These are phyloP conservation scores for Stellera chamaejasme DNA, from an alignment of 345 rosid species.

Conservation along the genomic window DNA sequence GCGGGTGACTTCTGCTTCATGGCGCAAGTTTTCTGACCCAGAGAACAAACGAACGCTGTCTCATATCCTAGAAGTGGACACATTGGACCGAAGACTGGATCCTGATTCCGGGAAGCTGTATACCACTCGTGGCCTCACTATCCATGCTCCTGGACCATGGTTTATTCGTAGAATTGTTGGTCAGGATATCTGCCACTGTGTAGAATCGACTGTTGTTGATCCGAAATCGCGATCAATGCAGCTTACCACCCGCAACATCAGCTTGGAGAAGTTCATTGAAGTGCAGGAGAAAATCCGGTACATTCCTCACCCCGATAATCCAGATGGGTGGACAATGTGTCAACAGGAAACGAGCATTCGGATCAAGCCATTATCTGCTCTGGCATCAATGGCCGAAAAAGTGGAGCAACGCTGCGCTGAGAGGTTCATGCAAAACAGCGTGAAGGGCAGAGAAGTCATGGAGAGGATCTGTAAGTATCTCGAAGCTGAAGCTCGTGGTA, in stretches of 20 bases:
- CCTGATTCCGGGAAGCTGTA: constrained; percentile 59
- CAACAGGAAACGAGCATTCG: constrained; percentile 82
- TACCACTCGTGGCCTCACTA: constrained; percentile 78
- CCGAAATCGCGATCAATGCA: constrained; percentile 76
- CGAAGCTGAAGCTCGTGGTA: constrained; percentile 76
- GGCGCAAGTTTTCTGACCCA: constrained; percentile 94
- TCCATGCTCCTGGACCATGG: constrained; percentile 97
- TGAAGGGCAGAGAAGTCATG: constrained; percentile 91
- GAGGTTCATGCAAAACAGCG: constrained; percentile 86
- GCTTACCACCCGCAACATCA: constrained; percentile 71
- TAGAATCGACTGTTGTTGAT: constrained; percentile 88
- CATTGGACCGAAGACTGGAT: constrained; percentile 65
- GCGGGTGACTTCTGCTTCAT: constrained; percentile 89
- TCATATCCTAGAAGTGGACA: constrained; percentile 81
- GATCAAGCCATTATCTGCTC: constrained; percentile 78
- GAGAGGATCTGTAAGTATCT: constrained; percentile 94
- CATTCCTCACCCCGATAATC: constrained; percentile 87
- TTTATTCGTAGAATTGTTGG: constrained; percentile 71
- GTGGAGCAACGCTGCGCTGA: constrained; percentile 87
- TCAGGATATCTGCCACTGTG: constrained; percentile 91
- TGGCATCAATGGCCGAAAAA: constrained; percentile 98
- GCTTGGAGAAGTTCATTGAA: constrained; percentile 82
- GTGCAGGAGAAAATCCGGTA: constrained; percentile 85
- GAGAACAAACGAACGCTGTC: constrained; percentile 82
- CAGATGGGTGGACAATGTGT: constrained; percentile 70